Evolutionary conservation across 495 filamentous ascomycete genomes (phyloP), one percentile per base, ranked within the genome.

Genomic region (Lindgomyces ingoldianus): DNA sequence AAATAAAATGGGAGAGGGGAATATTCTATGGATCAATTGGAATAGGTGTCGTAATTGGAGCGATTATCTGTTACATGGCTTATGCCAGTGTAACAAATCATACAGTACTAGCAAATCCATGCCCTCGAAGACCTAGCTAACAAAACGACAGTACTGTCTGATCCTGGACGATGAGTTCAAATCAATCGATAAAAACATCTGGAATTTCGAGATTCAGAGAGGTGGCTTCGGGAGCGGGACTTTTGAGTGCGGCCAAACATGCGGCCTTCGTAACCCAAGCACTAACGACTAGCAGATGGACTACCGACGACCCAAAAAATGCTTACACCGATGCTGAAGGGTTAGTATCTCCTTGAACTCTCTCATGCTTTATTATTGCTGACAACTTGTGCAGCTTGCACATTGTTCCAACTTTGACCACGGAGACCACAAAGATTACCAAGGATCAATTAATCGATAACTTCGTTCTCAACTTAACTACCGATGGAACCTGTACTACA

Each of bases 361-460:
- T 6, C 14, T 39, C 33, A 14, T 6, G 14, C 6, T 14, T 14
- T 39, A 6, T 6, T 39, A 14, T 39, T 39, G 33, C 33, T 39
- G 14, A 39, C 33, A 6, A 39, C 33, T 39, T 39, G 33, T 14
- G 33, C 14, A 39, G 33, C 26, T 70, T 81, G 1, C 77, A 81
- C 46, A 81, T 81, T 46, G 74, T 80, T 9, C 79, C 79, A 1
- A 81, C 78, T 0, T 49, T 81, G 24, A 80, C 77, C 0, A 79
- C 57, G 39, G 76, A 76, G 44, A 68, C 73, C 0, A 76, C 72
- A 0, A 27, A 59, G 8, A 79, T 80, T 22, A 76, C 70, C 2
- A 54, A 49, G 3, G 74, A 70, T 12, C 72, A 79, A 60, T 57
- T 65, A 2, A 52, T 64, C 19, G 71, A 67, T 57, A 71, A 66